Evolutionary conservation across 1,284 basidiomycete species (phyloP), one percentile per base, ranked within the genome.

Genomic region (Cystobasidium pallidum): DNA sequence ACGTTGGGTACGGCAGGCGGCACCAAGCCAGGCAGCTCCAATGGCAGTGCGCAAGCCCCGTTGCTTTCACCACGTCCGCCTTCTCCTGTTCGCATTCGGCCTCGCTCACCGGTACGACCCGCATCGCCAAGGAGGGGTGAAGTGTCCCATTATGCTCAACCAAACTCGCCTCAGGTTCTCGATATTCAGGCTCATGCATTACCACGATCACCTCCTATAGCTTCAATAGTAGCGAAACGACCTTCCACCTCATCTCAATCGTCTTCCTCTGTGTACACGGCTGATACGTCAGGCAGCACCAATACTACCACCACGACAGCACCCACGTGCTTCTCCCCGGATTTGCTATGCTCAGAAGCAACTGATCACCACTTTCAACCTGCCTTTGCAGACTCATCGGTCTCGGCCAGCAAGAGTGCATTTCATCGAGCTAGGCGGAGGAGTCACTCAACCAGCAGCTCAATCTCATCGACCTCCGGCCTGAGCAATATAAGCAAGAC

Each of bases 181-280:
- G 59, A 11, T n/a, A 8, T 17, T 34, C 34, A 36, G 3, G 15
- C 8, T 30, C 43, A 8, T 32, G 28, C 45, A n/a, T 8, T 28
- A 1, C 17, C 43, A 30, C 4, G 51, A 30, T 24, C 47, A 32
- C 32, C 62, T 8, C 58, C 62, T 32, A 52, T 28, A 45, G 17
- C 24, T n/a, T n/a, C 66, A 39, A n/a, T 24, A 0, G 30, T 17
- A 2, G 26, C 57, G 30, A 70, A 70, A 34, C 39, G 67, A 30
- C 67, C 67, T 19, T 70, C 67, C 21, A 62, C 67, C 28, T 61
- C 67, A 10, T 70, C 67, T 7, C 57, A 61, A 52, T 70, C 67
- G 1, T 70, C 67, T 19, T 68, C 66, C 7, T 34, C 54, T 34
- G 4, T 34, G 3, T 30, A 51, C n/a, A 70, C 32, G 3, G 55